Evolutionary conservation across 225 moss, liverwort and hornwort species (phyloP), one percentile per base, ranked within the genome.

Genomic region (Bryum argenteum): DNA sequence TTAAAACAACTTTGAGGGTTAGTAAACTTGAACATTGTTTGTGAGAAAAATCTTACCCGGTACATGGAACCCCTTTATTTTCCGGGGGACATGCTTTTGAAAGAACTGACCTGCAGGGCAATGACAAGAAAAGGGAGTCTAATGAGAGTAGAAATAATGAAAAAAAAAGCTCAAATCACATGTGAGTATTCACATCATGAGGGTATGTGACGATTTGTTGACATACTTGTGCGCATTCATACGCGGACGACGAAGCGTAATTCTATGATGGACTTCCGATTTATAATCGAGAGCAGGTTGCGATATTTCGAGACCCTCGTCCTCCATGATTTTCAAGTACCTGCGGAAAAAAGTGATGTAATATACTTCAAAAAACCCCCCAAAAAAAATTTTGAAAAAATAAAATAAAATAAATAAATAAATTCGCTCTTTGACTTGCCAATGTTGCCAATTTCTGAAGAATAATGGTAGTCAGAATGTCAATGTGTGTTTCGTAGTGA

Each of bases 231-330:
- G 82, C 9, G 19, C 76, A 43, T n/a, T 63, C 10, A 17, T 0
- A 8, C 0, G 33, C 17, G 74, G 51, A 13, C 14, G 57, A 1
- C 79, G 83, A 54, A 68, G 10, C 22, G 83, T 86, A 18, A 86
- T 78, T 47, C 1, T 58, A 13, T 86, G 86, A 52, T 86, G 83
- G 20, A 86, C 78, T 74, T 77, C 39, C 16, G 83, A 86, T 10
- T 40, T 40, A 15, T 56, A 72, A 54, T 82, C 81, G 6, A 88
- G 79, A 0, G 88, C 88, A 39, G 85, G 82, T 42, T 88, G 88
- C 9, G 85, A 85, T 37, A 88, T 88, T 76, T 88, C 85, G 23
- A 88, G 61, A 28, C 82, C 81, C 61, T 85, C 71, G 1, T 58
- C 71, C 11, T 65, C 52, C 82, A 88, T 82, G 10, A 88, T 72